A percentile compares a stretch with the other conserved stretches of the same genome.
Conservation (phyloP, 495 filamentous ascomycete species). For the Cudoniella acicularis region DNA sequence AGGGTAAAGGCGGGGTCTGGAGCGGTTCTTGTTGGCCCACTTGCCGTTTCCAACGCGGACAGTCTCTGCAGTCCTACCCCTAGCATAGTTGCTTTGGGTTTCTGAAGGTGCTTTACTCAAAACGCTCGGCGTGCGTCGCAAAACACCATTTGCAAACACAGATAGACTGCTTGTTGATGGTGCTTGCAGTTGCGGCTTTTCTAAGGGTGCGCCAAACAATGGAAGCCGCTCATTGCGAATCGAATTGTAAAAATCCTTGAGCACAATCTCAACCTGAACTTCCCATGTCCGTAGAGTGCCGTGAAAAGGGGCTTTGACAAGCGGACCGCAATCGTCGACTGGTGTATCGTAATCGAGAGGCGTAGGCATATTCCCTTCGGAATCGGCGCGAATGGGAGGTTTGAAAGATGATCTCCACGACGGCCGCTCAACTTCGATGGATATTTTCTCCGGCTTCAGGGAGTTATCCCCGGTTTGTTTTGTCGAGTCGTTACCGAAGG, state of each 20-base stretch:
- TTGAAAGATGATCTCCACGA: constrained; percentile 27
- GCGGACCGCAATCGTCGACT: constrained; percentile 50
- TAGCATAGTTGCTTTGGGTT: constrained; percentile 61
- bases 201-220: constrained; percentile 57
- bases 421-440: constrained; percentile 39
- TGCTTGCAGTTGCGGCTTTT: constrained; percentile 26
- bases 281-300: constrained; percentile 83
- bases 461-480: constrained; percentile 2
- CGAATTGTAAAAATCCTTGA: constrained; percentile 88
- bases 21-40: constrained; percentile 83
- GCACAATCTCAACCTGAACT: constrained; percentile 77
- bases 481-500: constrained; percentile 23
- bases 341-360: constrained; percentile 26
- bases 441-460: constrained; percentile 31
- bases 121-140: constrained; percentile 84
- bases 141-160: constrained; percentile 54
- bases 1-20: constrained; percentile 74
- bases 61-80: constrained; percentile 66
- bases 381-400: constrained; percentile 38
- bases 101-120: constrained; percentile 84
- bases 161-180: constrained; percentile 41
- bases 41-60: constrained; percentile 56
- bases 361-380: constrained; percentile 24
- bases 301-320: constrained; percentile 76
- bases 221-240: constrained; percentile 84